These are phyloP conservation scores for Lentinula lateritia DNA, from an alignment of 768 basidiomycete genomes.

Conservation along the genomic window DNA sequence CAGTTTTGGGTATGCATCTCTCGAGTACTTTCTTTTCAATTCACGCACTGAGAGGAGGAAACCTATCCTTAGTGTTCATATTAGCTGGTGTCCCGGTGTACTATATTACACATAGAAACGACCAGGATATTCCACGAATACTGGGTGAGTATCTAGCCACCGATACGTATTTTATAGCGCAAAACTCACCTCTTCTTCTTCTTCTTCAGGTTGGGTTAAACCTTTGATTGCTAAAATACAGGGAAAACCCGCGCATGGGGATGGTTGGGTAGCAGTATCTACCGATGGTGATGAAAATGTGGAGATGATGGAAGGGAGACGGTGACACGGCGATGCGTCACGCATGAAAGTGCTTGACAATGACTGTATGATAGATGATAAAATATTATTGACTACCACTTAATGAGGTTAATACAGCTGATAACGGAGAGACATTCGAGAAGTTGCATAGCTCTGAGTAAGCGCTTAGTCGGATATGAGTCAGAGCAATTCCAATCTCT, in stretches of 20 bases:
- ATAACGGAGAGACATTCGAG: no score
- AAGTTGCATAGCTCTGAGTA: neutral
- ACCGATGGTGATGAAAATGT: conserved; percentile 65
- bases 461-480: neutral
- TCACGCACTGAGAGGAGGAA: conserved; percentile 1
- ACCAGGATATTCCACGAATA: conserved; percentile 32
- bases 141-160: conserved; percentile 29
- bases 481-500: neutral
- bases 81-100: conserved; percentile 78
- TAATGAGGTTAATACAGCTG: neutral
- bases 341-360: neutral
- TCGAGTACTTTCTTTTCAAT: neutral
- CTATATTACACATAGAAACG: conserved; percentile 62
- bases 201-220: conserved; percentile 33
- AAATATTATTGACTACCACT: neutral
- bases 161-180: neutral
- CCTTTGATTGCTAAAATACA: conserved; percentile 40
- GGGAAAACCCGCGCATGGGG: conserved; percentile 46
- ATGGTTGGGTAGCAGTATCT: conserved; percentile 76
- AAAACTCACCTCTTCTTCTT: conserved; percentile 5
- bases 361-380: neutral
- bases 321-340: neutral
- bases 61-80: conserved; percentile 55
- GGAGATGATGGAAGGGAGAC: conserved; percentile 51
- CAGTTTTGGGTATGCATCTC: conserved; percentile 67